Conservation (phyloP, 2,329 filamentous ascomycete species). For the Teratosphaeria epicoccoides region DNA sequence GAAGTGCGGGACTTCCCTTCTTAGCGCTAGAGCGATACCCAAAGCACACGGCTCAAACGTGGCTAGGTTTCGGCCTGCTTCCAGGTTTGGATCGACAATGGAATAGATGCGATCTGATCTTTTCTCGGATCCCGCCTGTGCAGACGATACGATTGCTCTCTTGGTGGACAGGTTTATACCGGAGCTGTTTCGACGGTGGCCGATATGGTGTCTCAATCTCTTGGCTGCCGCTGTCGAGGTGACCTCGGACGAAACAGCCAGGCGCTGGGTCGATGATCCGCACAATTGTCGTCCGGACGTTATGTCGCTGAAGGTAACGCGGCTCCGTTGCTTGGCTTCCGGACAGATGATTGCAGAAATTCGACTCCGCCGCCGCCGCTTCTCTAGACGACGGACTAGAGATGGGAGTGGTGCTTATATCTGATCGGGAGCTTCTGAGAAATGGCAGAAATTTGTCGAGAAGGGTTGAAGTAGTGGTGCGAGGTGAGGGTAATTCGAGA, state of each 20-base stretch:
- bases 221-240: neutral
- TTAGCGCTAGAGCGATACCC: neutral
- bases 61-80: neutral
- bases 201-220: neutral
- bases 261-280: neutral
- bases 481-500: neutral
- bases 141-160: neutral
- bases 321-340: neutral
- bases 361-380: neutral
- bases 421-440: neutral
- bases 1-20: neutral
- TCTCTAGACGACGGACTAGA: neutral
- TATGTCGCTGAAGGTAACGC: neutral
- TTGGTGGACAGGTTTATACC: neutral
- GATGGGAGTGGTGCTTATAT: neutral
- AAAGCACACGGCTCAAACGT: neutral
- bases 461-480: neutral
- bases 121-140: neutral
- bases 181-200: neutral
- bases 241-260: neutral
- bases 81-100: too few relatives aligned
- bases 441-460: neutral
- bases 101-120: neutral
- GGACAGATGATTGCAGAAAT: neutral
- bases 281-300: neutral